Base-by-base conservation (phyloP, 768 basidiomycete species). In the Hydnomerulius pinastri region DNA sequence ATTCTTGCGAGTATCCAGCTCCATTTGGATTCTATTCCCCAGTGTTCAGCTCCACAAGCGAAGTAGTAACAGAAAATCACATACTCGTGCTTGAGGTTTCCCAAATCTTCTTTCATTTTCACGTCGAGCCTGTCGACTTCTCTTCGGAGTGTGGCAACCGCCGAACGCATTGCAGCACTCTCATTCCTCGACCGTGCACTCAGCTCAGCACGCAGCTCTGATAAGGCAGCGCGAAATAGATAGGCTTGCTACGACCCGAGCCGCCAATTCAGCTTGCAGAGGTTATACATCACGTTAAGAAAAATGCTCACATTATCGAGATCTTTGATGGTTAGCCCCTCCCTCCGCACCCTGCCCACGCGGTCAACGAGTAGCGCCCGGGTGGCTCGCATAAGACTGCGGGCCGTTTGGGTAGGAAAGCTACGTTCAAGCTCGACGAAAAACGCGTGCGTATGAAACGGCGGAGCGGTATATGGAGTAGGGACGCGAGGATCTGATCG, bases 101-200 rank as follows among this genome's bases (percentile, higher is more conserved):
- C 83, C 20, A 98, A 72, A 55, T 95, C 92, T 67, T 97, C 93
- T 71, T 95, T 96, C 84, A 99, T 88, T 72, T 90, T 95, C 35
- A 87, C 85, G 59, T 87, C 84, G 39, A 98, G 69, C 3, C 77
- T 71, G 61, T 99, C 96, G 12, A 93, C 85, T 37, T 98, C 97
- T 54, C 92, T 75, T 51, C 93, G 80, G 15, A 96, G 77, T 4
- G 86, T 82, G n/a, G 82, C 71, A 3, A 86, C 83, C 30, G 87
- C 75, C 0, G 90, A 77, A n/a, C 85, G 78, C 50, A 98, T 82
- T n/a, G 87, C 76, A 11, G 91, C 82, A 33, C 83, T 85, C 61
- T 96, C 94, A 57, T 92, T 97, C 52, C 88, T 82, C 4, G 88
- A 86, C 43, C 80, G 82, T 60, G 92, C 81, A 4, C 87, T 85